These are phyloP conservation scores for Arachis stenosperma DNA, from an alignment of 306 rosid genomes.

Conservation along the genomic window DNA sequence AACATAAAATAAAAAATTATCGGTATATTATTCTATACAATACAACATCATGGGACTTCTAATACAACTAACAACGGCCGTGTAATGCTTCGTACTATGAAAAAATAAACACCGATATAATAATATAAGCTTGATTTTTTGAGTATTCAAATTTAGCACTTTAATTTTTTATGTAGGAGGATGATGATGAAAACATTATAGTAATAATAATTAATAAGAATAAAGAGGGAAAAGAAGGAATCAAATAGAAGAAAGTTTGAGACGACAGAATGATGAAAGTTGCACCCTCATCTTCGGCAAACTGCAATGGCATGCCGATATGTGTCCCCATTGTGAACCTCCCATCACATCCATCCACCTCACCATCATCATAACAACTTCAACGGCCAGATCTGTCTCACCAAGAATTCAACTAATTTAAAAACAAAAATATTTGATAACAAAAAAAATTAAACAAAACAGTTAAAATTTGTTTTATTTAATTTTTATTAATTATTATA, in stretches of 20 bases:
- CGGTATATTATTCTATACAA: too few relatives aligned
- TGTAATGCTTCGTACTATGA: too few relatives aligned
- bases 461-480: too few relatives aligned
- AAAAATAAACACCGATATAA: too few relatives aligned
- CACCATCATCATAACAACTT: background rate
- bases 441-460: too few relatives aligned
- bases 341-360: background rate
- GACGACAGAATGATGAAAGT: constrained; percentile 55
- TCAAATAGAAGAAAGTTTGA: background rate
- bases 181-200: background rate
- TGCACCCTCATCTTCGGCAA: constrained; percentile 10
- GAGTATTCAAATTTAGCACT: background rate
- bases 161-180: background rate
- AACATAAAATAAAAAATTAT: too few relatives aligned
- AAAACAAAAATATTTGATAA: too few relatives aligned
- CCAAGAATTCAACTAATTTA: too few relatives aligned
- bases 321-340: background rate
- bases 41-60: too few relatives aligned
- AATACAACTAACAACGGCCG: too few relatives aligned
- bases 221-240: background rate
- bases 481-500: too few relatives aligned
- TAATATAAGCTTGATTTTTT: background rate
- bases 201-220: too few relatives aligned
- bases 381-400: background rate
- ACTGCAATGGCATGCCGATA: background rate